Evolutionary conservation across 2,329 filamentous ascomycete species (phyloP).

Genomic region (Clarireedia paspali): DNA sequence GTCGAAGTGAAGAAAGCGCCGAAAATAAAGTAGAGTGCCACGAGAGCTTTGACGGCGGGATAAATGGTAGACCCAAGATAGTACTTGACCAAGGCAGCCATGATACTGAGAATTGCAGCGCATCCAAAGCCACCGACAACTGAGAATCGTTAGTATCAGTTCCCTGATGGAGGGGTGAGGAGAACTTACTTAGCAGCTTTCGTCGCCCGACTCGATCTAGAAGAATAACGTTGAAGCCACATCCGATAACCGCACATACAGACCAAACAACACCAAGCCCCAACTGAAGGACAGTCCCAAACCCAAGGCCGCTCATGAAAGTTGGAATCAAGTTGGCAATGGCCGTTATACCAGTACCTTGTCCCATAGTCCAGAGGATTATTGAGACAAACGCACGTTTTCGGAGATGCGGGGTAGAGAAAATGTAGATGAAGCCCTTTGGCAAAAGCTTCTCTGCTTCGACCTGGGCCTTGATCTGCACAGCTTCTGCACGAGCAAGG

Average conservation of each 20-base stretch:
- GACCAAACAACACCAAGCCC: background rate
- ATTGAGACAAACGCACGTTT: constrained; percentile 1
- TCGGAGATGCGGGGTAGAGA: background rate
- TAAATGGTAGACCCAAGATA: background rate
- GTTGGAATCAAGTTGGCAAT: constrained; percentile 4
- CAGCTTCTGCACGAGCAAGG: background rate
- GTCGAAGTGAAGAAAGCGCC: constrained; percentile 2
- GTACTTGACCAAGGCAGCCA: constrained; percentile 8
- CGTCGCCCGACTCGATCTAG: background rate
- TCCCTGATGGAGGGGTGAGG: background rate
- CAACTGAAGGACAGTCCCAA: constrained; percentile 1
- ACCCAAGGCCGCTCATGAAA: constrained; percentile 1
- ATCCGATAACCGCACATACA: background rate
- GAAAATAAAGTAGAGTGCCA: constrained; percentile 6
- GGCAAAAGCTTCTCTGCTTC: background rate
- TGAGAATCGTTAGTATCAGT: constrained; percentile 15
- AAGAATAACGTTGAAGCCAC: background rate
- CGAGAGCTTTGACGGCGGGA: constrained; percentile 2
- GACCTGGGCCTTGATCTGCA: constrained; percentile 1
- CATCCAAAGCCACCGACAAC: constrained; percentile 21
- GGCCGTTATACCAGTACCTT: constrained; percentile 1
- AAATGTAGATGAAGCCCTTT: constrained; percentile 7
- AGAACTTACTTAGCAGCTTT: background rate
- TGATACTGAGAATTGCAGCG: constrained; percentile 18
- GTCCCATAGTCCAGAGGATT: constrained; percentile 2